A percentile compares a stretch with the other conserved stretches of the same genome.
Conservation (phyloP, 2,329 filamentous ascomycete species). For the Cladosporium cucumerinum region DNA sequence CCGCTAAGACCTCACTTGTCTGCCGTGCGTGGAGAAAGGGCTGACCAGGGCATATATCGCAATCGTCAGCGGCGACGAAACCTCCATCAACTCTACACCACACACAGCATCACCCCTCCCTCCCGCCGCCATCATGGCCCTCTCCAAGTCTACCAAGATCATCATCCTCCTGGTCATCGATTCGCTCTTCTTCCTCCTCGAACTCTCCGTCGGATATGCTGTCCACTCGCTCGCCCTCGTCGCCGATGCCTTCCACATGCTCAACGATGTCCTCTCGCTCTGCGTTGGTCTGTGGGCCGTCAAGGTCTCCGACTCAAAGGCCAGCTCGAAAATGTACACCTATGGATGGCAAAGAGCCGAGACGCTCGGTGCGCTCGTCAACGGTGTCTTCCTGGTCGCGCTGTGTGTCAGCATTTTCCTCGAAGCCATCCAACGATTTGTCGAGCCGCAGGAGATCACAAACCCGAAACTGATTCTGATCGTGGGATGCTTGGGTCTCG, state of each 20-base stretch:
- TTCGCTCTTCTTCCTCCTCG: conserved; percentile 81
- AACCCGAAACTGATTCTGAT: conserved; percentile 85
- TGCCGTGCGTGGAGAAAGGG: background rate
- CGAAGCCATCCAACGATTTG: conserved; percentile 86
- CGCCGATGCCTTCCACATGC: conserved; percentile 98
- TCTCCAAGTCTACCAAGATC: conserved; percentile 91
- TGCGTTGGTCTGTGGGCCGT: conserved; percentile 94
- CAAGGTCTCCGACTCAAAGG: conserved; percentile 76
- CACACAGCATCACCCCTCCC: background rate
- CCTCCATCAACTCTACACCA: background rate
- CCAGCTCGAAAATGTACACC: conserved; percentile 82
- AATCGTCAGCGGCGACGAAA: conserved; percentile 9
- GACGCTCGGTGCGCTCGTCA: conserved; percentile 92
- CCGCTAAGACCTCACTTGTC: background rate
- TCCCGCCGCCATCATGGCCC: conserved; percentile 59
- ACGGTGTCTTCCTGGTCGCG: conserved; percentile 95
- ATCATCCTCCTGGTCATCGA: conserved; percentile 90
- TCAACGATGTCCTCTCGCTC: conserved; percentile 96
- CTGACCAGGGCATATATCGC: background rate
- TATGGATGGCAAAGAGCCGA: conserved; percentile 98
- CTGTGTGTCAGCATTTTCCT: conserved; percentile 95
- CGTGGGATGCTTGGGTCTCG: conserved; percentile 80
- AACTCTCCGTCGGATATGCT: conserved; percentile 78
- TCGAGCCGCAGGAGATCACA: conserved; percentile 82
- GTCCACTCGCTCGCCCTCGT: conserved; percentile 90